Evolutionary conservation across 495 filamentous ascomycete genomes (phyloP).

Genomic region (Neurospora sp.): DNA sequence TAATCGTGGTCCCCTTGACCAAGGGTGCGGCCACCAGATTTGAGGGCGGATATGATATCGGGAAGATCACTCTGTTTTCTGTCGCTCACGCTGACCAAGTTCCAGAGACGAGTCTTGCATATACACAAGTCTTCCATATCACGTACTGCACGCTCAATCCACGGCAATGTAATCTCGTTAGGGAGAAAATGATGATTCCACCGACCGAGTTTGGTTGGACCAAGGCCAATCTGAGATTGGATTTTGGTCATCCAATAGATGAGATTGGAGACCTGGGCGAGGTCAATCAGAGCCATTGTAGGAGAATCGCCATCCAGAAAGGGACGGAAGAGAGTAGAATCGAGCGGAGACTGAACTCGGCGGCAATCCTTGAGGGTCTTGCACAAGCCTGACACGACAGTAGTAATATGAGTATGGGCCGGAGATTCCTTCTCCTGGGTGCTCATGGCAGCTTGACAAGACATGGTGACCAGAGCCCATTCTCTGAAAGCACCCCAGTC

Average conservation of each 20-base stretch:
- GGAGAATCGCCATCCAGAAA: not conserved
- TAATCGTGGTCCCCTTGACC: not conserved
- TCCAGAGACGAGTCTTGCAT: not conserved
- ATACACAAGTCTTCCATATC: too few species aligned
- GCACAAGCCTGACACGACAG: too few species aligned
- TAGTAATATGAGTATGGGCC: too few species aligned
- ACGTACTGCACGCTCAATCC: not conserved
- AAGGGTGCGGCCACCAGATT: not conserved
- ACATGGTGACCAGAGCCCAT: too few species aligned
- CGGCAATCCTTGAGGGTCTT: too few species aligned
- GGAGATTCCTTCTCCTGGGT: too few species aligned
- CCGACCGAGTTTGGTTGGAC: not conserved
- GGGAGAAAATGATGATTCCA: not conserved
- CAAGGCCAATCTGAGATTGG: not conserved
- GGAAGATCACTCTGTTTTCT: not conserved
- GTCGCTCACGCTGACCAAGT: slow-evolving; percentile 1
- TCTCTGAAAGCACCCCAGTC: too few species aligned
- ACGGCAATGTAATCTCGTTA: not conserved
- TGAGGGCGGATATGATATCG: not conserved
- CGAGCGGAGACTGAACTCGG: too few species aligned
- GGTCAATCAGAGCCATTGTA: not conserved
- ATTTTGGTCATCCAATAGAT: slow-evolving; percentile 1
- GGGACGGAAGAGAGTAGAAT: too few species aligned
- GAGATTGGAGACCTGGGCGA: not conserved
- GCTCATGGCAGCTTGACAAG: too few species aligned